Base-by-base conservation (phyloP, 805 yeast genomes). In the Wickerhamomyces chambardii region DNA sequence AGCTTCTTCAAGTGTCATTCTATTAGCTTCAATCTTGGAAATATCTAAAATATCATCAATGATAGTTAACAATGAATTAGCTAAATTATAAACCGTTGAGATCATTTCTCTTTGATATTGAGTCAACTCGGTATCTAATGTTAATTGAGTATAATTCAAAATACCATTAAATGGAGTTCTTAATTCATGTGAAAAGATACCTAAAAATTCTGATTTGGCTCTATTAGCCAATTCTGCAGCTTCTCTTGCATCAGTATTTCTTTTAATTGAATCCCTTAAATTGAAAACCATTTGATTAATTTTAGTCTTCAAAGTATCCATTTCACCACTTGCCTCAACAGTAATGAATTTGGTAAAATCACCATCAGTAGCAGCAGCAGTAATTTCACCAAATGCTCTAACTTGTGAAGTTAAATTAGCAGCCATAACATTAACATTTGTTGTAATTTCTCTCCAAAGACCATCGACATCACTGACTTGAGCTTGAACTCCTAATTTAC, bases 321-420 rank as follows among this genome's bases (percentile, higher is more conserved):
- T 83, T 62, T 83, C 94, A 54, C 94, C 94, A 25, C 76, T 67
- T 1, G 92, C 92, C 50, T 83, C 94, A 39, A 83, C 92, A 0
- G 94, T 84, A 44, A 83, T 84, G 48, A 84, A 81, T 41, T 89
- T 66, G 0, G 92, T 84, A 56, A 84, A 84, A 55, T 84, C 92
- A 50, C 92, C 92, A 57, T 84, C 90, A 3, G 92, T 82, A 16
- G 90, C 94, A n/a, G 94, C 89, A 15, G 87, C 90, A 0, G 94
- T 84, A 48, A 83, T 84, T 53, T 83, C 90, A 25, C 89, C 90
- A 62, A 83, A 83, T 0, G 92, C 94, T 59, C 94, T 72, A 50
- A 83, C 94, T 61, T 83, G 94, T 3, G 89, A 77, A 0, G 94
- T 84, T 53, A 83, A 70, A 55, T 84, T 84, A 16, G 87, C 75